phyloP scores from a whole-genome alignment of 352 stramenopile genomes.

The Phytophthora hybrid region DNA sequence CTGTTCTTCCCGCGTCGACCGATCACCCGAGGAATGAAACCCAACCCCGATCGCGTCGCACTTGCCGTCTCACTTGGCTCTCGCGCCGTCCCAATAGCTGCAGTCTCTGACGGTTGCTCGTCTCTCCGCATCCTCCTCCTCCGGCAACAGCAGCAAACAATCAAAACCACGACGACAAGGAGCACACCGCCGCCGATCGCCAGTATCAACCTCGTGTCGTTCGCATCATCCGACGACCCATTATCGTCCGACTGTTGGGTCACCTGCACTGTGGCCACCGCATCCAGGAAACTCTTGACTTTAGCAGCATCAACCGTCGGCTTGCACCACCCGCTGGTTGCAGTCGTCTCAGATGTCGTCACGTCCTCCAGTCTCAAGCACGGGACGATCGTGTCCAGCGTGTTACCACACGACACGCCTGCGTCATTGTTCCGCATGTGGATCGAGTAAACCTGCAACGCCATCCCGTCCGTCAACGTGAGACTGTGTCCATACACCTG shows the following conservation, averaged over 20 bases:
- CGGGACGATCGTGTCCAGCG: constrained; percentile 53
- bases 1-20: constrained; percentile 25
- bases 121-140: constrained; percentile 29
- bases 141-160: constrained; percentile 30
- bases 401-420: constrained; percentile 33
- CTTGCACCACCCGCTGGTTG: constrained; percentile 39
- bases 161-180: constrained; percentile 23
- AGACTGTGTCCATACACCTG: constrained; percentile 49
- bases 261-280: constrained; percentile 24
- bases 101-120: constrained; percentile 9
- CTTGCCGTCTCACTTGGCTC: constrained; percentile 16
- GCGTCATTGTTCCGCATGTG: constrained; percentile 47
- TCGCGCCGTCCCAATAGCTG: constrained; percentile 12
- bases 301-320: constrained; percentile 38
- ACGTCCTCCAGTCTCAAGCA: constrained; percentile 42
- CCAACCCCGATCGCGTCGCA: constrained; percentile 16
- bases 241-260: constrained; percentile 21
- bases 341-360: neutral
- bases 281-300: constrained; percentile 40
- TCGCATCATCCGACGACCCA: neutral
- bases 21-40: constrained; percentile 31
- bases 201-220: constrained; percentile 25
- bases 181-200: constrained; percentile 29
- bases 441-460: constrained; percentile 46
- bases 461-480: constrained; percentile 15